These are phyloP conservation scores for Xerocomellus amylosporus DNA, from an alignment of 768 basidiomycete species.

Conservation along the genomic window DNA sequence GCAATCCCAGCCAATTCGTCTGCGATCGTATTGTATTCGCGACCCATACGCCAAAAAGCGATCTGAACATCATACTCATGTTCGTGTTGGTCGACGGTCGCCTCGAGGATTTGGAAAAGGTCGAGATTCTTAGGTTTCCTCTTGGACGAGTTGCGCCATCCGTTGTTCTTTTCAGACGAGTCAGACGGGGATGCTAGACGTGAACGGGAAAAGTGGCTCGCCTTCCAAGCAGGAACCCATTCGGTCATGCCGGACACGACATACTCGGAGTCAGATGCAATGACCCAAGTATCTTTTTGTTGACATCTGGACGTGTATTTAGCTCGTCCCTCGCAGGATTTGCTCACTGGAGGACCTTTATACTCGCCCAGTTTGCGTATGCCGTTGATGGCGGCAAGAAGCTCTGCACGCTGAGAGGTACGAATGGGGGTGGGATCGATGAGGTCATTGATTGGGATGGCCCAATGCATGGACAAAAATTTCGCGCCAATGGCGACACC, in stretches of 20 bases:
- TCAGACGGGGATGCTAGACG: background rate
- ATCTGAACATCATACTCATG: background rate
- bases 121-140: conserved; percentile 3
- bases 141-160: background rate
- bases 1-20: background rate
- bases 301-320: background rate
- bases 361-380: background rate
- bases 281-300: background rate
- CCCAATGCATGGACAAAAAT: conserved; percentile 9
- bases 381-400: background rate
- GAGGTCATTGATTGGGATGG: conserved; percentile 18
- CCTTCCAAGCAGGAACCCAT: conserved; percentile 4
- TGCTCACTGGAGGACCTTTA: background rate
- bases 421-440: conserved; percentile 13
- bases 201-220: background rate
- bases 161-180: background rate
- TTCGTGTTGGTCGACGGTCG: background rate
- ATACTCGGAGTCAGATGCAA: background rate
- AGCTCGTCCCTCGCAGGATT: background rate
- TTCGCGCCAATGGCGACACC: conserved; percentile 21
- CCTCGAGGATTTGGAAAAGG: conserved; percentile 1
- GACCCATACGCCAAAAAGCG: background rate
- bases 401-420: conserved; percentile 18
- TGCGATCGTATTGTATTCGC: background rate
- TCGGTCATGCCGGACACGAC: conserved; percentile 3